phyloP scores from a whole-genome alignment of 2,329 filamentous ascomycete genomes.

The Cercospora janseana region DNA sequence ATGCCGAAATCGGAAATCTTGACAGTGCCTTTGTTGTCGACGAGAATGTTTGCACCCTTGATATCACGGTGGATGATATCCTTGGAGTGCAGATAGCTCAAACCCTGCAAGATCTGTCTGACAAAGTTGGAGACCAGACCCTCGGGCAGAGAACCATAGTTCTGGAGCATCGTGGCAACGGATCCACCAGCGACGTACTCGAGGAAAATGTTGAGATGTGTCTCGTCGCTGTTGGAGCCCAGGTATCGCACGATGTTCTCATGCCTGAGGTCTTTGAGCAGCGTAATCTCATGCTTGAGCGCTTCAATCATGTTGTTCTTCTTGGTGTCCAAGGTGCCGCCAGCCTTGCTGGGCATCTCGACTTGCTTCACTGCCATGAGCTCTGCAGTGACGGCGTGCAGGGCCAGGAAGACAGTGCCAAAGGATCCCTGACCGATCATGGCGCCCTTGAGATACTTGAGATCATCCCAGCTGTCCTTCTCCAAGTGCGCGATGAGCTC shows the following conservation, averaged over 20 bases:
- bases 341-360: conserved; percentile 78
- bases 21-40: conserved; percentile 97
- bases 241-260: conserved; percentile 98
- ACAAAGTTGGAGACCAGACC: conserved; percentile 95
- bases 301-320: conserved; percentile 99
- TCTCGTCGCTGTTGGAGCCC: conserved; percentile 85
- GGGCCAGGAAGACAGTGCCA: conserved; percentile 88
- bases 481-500: conserved; percentile 86
- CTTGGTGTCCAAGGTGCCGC: conserved; percentile 74
- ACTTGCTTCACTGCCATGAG: conserved; percentile 98
- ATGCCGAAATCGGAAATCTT: conserved; percentile 99
- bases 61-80: conserved; percentile 99
- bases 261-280: conserved; percentile 90
- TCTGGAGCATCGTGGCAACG: conserved; percentile 97
- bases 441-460: conserved; percentile 99
- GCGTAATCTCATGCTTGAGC: conserved; percentile 90
- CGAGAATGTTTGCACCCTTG: conserved; percentile 97
- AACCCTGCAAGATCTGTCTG: conserved; percentile 85
- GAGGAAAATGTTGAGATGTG: conserved; percentile 98
- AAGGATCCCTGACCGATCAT: conserved; percentile 97
- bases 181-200: conserved; percentile 98
- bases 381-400: conserved; percentile 94
- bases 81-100: conserved; percentile 87
- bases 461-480: conserved; percentile 90
- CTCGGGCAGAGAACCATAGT: conserved; percentile 91